Percentiles rank a stretch among this genome's conserved stretches.
Conservation (phyloP, 805 yeast species). For the Candida ulmi region DNA sequence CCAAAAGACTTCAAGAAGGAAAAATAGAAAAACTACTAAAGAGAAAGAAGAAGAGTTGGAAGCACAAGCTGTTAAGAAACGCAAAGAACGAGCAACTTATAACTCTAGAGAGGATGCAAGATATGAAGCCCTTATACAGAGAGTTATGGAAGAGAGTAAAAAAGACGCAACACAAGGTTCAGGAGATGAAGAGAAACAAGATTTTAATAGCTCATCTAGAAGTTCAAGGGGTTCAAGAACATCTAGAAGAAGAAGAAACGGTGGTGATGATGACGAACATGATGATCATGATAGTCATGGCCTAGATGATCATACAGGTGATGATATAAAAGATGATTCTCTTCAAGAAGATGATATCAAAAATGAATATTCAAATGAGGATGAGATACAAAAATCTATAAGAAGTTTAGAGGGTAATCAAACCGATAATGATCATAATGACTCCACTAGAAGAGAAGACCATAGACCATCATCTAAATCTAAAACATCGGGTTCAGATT, state of each 20-base stretch:
- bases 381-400: constrained; percentile 6
- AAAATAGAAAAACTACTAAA: constrained; percentile 15
- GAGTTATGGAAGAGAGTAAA: constrained; percentile 35
- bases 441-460: neutral
- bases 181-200: constrained; percentile 1
- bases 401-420: neutral
- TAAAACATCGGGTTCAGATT: constrained; percentile 13
- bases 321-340: neutral
- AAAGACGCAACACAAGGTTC: constrained; percentile 25
- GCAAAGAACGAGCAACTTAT: constrained; percentile 32
- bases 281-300: neutral
- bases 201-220: neutral
- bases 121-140: constrained; percentile 34
- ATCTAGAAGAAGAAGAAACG: neutral
- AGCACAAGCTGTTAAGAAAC: constrained; percentile 14
- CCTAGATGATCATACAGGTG: neutral
- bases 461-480: neutral
- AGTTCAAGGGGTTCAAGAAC: constrained; percentile 3
- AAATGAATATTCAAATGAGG: constrained; percentile 4
- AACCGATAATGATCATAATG: neutral
- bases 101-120: constrained; percentile 38
- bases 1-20: constrained; percentile 18
- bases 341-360: constrained; percentile 1
- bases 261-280: constrained; percentile 1
- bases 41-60: constrained; percentile 12